Evolutionary conservation across 2,329 filamentous ascomycete genomes (phyloP).

Genomic region (Ascochyta koolunga): DNA sequence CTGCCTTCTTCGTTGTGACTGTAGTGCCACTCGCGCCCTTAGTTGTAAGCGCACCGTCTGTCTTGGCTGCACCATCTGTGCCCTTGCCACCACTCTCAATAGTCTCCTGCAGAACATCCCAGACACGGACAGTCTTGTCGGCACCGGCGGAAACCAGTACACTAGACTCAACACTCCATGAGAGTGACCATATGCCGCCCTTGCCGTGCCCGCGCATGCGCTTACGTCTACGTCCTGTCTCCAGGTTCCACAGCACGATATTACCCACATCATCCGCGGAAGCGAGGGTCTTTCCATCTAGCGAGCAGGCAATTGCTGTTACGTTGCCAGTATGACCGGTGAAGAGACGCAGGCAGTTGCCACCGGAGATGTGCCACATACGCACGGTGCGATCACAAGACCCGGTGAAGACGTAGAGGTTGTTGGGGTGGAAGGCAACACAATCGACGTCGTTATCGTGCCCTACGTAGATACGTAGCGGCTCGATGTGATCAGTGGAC

Average conservation of each 20-base stretch:
- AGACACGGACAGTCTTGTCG: conserved; percentile 90
- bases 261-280: conserved; percentile 87
- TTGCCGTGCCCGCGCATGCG: conserved; percentile 92
- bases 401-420: conserved; percentile 89
- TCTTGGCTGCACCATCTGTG: conserved; percentile 57
- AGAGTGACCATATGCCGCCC: conserved; percentile 90
- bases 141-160: conserved; percentile 89
- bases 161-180: conserved; percentile 90
- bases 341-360: conserved; percentile 87
- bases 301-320: conserved; percentile 81
- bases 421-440: conserved; percentile 94
- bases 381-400: conserved; percentile 92
- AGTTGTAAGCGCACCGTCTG: conserved; percentile 59
- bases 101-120: conserved; percentile 81
- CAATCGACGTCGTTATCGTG: conserved; percentile 93
- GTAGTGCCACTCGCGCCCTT: conserved; percentile 56
- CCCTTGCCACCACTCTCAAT: conserved; percentile 56
- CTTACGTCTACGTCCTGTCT: conserved; percentile 85
- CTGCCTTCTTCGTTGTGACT: conserved; percentile 67
- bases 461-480: conserved; percentile 84
- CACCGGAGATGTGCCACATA: conserved; percentile 95
- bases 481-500: conserved; percentile 90
- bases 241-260: conserved; percentile 93
- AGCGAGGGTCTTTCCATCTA: conserved; percentile 87
- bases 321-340: conserved; percentile 89